Conservation (phyloP, 78 protist species). For the Cavenderia fasciculata region DNA sequence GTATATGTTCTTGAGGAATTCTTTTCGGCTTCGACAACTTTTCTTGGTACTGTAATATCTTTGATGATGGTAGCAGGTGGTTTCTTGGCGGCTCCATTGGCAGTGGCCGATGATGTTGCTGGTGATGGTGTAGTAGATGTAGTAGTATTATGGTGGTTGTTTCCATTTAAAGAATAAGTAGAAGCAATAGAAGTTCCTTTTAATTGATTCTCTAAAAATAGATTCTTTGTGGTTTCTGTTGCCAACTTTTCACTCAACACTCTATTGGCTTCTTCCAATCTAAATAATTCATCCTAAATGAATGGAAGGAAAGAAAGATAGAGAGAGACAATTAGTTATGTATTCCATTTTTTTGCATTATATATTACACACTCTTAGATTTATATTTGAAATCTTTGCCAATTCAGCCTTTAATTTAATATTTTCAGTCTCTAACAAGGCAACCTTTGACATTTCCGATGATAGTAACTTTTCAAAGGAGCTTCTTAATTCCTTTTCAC, state of each 20-base stretch:
- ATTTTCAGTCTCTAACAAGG: conserved; percentile 12
- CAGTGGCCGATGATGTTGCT: not conserved
- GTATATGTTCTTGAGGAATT: conserved; percentile 20
- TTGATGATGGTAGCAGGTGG: not conserved
- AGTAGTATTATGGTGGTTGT: not conserved
- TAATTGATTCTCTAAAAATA: not conserved
- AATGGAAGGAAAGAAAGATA: not conserved
- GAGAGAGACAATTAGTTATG: not conserved
- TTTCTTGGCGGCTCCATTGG: not conserved
- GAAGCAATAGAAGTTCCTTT: not conserved
- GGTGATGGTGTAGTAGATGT: not conserved
- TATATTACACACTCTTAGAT: not conserved
- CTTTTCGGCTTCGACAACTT: conserved; percentile 20
- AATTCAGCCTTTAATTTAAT: not conserved
- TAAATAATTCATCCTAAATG: not conserved
- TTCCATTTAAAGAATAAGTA: not conserved
- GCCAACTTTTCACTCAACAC: conserved; percentile 14
- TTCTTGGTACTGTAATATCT: conserved; percentile 33
- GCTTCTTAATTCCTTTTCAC: not conserved
- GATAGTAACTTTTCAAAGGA: not conserved
- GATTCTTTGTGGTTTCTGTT: conserved; percentile 1
- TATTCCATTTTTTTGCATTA: not conserved
- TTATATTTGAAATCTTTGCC: not conserved
- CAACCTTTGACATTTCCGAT: not conserved
- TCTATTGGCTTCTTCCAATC: conserved; percentile 32